A percentile compares a stretch with the other conserved stretches of the same genome.
These are phyloP conservation scores for Phialocephala subalpina DNA, from an alignment of 2,329 filamentous ascomycete species.

Conservation along the genomic window DNA sequence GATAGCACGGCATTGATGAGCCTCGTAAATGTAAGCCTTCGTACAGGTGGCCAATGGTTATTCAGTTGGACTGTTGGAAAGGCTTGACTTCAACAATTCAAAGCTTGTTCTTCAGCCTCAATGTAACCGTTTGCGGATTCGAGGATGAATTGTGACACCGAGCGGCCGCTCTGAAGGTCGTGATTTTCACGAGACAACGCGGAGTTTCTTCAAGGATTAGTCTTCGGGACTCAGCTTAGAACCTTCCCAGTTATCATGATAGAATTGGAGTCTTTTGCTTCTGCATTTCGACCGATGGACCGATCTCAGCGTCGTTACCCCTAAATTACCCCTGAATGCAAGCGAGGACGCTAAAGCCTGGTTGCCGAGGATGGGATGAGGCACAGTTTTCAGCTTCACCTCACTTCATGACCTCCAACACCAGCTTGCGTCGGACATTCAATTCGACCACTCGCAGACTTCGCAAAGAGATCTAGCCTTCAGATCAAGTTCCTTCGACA, in stretches of 20 bases:
- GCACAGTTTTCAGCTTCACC: no score
- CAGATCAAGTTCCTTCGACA: no score
- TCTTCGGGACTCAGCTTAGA: no score
- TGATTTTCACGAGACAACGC: neutral
- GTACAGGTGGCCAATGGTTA: neutral
- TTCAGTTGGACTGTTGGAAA: neutral
- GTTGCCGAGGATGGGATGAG: neutral
- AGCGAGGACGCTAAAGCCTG: neutral
- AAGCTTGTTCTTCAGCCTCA: neutral
- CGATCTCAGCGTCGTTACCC: neutral
- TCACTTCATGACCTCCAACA: neutral
- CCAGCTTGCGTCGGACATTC: no score
- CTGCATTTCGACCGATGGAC: no score
- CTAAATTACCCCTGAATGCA: neutral
- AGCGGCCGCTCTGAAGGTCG: no score
- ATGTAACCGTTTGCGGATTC: neutral
- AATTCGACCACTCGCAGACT: no score
- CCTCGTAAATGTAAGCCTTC: neutral
- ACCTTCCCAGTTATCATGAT: no score
- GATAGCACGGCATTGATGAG: neutral
- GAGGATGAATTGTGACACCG: neutral
- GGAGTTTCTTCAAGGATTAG: neutral
- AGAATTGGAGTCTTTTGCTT: no score
- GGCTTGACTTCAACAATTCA: neutral
- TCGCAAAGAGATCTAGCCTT: no score